A percentile compares a stretch with the other conserved stretches of the same genome.
These are phyloP conservation scores for Inga laurina DNA, from an alignment of 306 rosid genomes.

Conservation along the genomic window DNA sequence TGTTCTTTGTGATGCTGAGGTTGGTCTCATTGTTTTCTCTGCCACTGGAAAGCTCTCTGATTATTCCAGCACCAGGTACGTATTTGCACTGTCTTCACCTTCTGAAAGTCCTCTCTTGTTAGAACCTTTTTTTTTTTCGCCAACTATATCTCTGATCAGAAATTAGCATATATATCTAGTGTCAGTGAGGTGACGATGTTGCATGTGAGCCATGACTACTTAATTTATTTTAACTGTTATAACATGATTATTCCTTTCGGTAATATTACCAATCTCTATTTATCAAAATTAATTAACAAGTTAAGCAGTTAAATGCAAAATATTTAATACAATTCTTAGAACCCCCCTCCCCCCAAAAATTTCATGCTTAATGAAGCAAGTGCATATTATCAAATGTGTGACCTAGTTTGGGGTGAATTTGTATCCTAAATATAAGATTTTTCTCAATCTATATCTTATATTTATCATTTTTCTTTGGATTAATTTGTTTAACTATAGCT, in stretches of 20 bases:
- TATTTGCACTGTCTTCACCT: background rate
- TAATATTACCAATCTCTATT: no score
- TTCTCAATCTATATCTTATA: no score
- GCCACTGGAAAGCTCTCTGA: conserved; percentile 13
- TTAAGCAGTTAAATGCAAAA: background rate
- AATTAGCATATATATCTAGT: no score
- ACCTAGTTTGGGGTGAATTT: no score
- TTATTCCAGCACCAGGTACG: conserved; percentile 3
- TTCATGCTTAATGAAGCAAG: background rate
- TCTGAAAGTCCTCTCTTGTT: background rate
- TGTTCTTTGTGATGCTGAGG: conserved; percentile 18
- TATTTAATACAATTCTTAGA: background rate
- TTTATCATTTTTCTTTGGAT: no score
- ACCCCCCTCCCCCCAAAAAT: no score
- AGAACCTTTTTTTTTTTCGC: no score
- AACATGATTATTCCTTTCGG: no score
- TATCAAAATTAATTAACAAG: background rate
- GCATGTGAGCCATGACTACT: background rate
- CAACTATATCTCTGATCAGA: background rate
- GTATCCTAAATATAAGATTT: no score
- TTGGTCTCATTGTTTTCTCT: conserved; percentile 17
- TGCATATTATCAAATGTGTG: background rate
- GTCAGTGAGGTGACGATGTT: no score
- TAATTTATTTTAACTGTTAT: no score
- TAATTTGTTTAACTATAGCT: no score